Evolutionary conservation across 148 eudicot species (phyloP).

Genomic region (Chenopodium quinoa): DNA sequence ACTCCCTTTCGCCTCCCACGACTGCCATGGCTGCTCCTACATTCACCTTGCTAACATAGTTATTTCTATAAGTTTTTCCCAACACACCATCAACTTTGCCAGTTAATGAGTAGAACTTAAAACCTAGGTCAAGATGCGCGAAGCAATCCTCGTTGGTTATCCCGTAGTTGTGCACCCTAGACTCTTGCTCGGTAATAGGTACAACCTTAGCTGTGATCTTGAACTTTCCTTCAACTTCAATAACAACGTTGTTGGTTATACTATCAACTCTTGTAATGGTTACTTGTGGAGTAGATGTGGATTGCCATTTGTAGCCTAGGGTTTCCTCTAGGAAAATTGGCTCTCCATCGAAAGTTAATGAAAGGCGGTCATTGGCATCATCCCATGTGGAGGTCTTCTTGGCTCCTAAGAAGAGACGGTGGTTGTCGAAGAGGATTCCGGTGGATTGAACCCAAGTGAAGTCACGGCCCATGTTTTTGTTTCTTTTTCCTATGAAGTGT

Average conservation of each 20-base stretch:
- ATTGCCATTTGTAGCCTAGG: constrained; percentile 31
- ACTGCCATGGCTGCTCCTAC: constrained; percentile 42
- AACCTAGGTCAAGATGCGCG: constrained; percentile 49
- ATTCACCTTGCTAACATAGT: constrained; percentile 42
- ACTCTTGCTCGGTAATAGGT: constrained; percentile 45
- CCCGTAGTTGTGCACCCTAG: constrained; percentile 44
- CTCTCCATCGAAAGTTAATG: constrained; percentile 33
- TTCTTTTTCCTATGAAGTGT: constrained; percentile 46
- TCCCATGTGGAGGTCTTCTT: constrained; percentile 38
- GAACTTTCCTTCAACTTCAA: constrained; percentile 36
- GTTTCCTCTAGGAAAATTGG: constrained; percentile 30
- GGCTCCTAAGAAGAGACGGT: constrained; percentile 24
- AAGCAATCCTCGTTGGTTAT: constrained; percentile 41
- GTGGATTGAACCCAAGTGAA: constrained; percentile 57
- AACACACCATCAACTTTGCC: constrained; percentile 39
- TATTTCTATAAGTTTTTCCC: constrained; percentile 46
- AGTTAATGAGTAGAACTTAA: constrained; percentile 38
- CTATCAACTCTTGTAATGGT: constrained; percentile 30
- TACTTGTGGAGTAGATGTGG: constrained; percentile 25
- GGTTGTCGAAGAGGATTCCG: constrained; percentile 48
- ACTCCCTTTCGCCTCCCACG: constrained; percentile 41
- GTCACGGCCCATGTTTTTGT: constrained; percentile 36
- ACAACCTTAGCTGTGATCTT: constrained; percentile 44
- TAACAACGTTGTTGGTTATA: constrained; percentile 28
- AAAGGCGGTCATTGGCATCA: constrained; percentile 35